Percentiles rank a stretch among this genome's conserved stretches.
phyloP scores from a whole-genome alignment of 306 rosid species.

The Gleditsia sinensis region DNA sequence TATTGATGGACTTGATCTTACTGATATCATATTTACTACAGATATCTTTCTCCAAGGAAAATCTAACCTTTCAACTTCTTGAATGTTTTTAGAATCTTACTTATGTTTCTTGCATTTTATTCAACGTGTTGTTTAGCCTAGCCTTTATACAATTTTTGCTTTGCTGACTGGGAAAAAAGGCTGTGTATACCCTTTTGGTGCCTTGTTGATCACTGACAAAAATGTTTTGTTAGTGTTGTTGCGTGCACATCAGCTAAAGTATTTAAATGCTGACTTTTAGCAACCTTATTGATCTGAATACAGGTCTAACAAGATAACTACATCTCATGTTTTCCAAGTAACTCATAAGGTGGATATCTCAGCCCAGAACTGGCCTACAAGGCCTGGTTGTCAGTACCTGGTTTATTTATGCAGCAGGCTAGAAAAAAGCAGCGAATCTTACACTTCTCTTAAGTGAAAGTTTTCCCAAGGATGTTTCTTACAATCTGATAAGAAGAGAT shows the following conservation, averaged over 20 bases:
- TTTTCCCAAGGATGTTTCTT: constrained; percentile 3
- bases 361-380: constrained; percentile 25
- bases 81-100: background rate
- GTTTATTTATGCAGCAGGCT: constrained; percentile 29
- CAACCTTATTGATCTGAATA: constrained; percentile 32
- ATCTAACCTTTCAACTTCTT: background rate
- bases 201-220: background rate
- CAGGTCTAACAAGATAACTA: constrained; percentile 35
- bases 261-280: constrained; percentile 12
- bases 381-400: constrained; percentile 29
- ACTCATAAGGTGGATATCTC: constrained; percentile 39
- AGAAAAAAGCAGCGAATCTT: constrained; percentile 33
- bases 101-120: background rate
- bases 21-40: background rate
- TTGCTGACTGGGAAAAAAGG: background rate
- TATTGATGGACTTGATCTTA: background rate
- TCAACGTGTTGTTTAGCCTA: background rate
- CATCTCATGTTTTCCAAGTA: constrained; percentile 36
- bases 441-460: constrained; percentile 21
- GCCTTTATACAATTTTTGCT: background rate
- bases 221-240: constrained; percentile 6
- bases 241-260: background rate
- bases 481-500: constrained; percentile 25
- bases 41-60: background rate
- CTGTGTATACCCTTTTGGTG: background rate